Percentiles rank a stretch among this genome's conserved stretches.
Conservation (phyloP, 2,329 filamentous ascomycete genomes). For the Fusarium nisikadoi region DNA sequence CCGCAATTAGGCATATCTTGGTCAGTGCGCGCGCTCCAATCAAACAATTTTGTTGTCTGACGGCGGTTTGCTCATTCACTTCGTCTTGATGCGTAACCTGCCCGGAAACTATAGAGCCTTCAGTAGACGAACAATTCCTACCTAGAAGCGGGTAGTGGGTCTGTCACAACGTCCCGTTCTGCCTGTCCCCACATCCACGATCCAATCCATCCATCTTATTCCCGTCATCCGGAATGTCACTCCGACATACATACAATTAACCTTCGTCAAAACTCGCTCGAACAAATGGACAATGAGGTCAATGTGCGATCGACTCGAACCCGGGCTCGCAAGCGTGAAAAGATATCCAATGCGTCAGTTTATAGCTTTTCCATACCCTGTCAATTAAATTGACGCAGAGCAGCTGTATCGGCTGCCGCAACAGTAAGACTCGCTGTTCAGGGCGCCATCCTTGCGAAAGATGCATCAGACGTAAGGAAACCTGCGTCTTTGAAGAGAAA, state of each 20-base stretch:
- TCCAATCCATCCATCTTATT: background rate
- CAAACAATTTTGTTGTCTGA: background rate
- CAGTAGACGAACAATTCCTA: background rate
- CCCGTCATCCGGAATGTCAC: background rate
- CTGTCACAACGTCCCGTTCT: background rate
- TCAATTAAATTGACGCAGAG: background rate
- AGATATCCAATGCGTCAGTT: slow-evolving; percentile 24
- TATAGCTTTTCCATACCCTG: background rate
- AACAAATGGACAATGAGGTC: slow-evolving; percentile 6
- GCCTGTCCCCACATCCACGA: background rate
- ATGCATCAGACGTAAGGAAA: slow-evolving; percentile 29
- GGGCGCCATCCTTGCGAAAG: slow-evolving; percentile 30
- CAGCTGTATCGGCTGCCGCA: slow-evolving; percentile 35
- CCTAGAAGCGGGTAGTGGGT: background rate
- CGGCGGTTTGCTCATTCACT: background rate
- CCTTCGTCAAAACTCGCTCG: background rate
- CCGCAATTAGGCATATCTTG: background rate
- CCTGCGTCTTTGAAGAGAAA: slow-evolving; percentile 33
- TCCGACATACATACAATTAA: background rate
- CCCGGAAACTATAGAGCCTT: background rate
- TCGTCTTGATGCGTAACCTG: background rate
- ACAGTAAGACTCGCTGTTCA: slow-evolving; percentile 34
- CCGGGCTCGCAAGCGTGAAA: slow-evolving; percentile 8
- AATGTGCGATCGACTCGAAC: background rate
- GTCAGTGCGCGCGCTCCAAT: background rate